Evolutionary conservation across 2,329 filamentous ascomycete genomes (phyloP).

Genomic region (Talaromyces amestolkiae): DNA sequence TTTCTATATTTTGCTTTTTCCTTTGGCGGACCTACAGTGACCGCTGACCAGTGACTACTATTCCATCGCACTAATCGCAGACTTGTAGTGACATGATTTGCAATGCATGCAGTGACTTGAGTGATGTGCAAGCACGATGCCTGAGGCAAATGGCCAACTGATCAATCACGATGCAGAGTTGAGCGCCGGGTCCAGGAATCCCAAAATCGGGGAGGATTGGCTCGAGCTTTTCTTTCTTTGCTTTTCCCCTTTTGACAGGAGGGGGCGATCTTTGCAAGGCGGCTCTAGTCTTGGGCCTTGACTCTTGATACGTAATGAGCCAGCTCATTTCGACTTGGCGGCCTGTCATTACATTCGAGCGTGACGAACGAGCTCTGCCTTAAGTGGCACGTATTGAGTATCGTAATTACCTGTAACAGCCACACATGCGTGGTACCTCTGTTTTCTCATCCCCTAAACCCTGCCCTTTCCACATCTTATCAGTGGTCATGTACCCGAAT

Average conservation of each 20-base stretch:
- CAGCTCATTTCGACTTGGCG: neutral
- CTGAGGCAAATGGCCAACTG: neutral
- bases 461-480: neutral
- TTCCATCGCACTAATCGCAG: neutral
- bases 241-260: neutral
- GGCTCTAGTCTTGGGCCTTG: neutral
- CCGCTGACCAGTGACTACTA: neutral
- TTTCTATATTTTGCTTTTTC: neutral
- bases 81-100: neutral
- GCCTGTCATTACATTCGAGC: neutral
- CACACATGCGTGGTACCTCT: neutral
- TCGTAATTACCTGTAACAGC: neutral
- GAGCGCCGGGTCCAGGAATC: conserved; percentile 1
- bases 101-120: conserved; percentile 9
- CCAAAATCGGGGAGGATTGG: conserved; percentile 6
- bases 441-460: neutral
- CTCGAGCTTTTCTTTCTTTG: conserved; percentile 8
- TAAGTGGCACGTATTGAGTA: neutral
- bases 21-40: neutral
- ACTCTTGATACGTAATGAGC: no score
- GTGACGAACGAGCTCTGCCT: neutral
- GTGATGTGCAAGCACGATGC: neutral
- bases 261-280: neutral
- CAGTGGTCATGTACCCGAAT: neutral
- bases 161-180: conserved; percentile 6